phyloP scores from a whole-genome alignment of 2,329 filamentous ascomycete species.

The Aspergillus sp. region DNA sequence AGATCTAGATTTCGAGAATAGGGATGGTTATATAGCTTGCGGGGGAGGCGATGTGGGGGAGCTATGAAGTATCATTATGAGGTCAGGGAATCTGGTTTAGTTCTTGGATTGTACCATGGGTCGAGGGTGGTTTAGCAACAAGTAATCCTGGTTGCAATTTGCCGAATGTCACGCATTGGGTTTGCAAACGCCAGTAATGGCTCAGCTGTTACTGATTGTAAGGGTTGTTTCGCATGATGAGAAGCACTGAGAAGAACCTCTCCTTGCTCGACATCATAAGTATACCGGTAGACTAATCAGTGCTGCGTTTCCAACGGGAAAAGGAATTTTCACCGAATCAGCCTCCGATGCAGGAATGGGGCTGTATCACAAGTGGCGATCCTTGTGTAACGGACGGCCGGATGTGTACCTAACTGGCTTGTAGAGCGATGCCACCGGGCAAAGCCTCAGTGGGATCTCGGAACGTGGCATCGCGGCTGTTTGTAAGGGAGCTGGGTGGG shows the following conservation, averaged over 20 bases:
- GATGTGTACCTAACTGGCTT: background rate
- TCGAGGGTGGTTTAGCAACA: background rate
- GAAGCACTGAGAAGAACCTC: background rate
- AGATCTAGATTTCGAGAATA: background rate
- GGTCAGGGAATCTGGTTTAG: constrained; percentile 22
- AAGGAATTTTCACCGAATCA: background rate
- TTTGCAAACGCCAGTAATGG: background rate
- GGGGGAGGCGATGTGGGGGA: constrained; percentile 13
- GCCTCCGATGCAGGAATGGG: background rate
- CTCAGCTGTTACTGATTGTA: background rate
- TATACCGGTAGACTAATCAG: background rate
- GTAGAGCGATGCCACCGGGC: background rate
- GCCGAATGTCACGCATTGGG: background rate
- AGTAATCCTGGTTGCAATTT: background rate
- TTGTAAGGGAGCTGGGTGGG: background rate
- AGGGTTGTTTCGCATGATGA: background rate
- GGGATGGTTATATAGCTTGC: constrained; percentile 20
- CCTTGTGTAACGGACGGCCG: background rate
- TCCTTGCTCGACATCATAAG: background rate
- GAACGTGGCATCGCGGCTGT: background rate
- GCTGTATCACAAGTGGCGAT: background rate
- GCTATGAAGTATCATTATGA: constrained; percentile 30
- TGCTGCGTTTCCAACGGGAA: background rate
- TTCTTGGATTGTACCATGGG: constrained; percentile 2
- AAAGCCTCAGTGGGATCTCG: background rate